These are phyloP conservation scores for Tothia fuscella DNA, from an alignment of 2,329 filamentous ascomycete genomes.

Conservation along the genomic window DNA sequence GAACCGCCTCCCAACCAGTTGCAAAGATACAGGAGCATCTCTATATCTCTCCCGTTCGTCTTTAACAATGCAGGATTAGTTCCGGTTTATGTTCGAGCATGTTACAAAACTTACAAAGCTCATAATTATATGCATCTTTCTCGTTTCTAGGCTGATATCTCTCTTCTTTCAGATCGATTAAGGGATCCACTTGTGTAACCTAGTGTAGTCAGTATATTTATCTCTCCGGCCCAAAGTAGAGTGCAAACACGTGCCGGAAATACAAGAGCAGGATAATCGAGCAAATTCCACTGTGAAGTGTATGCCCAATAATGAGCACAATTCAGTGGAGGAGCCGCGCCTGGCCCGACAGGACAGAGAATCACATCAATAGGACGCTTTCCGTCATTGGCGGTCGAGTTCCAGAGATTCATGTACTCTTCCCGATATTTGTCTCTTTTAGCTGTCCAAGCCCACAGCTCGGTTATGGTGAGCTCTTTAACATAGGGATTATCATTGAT, in stretches of 20 bases:
- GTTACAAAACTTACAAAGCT: constrained; percentile 28
- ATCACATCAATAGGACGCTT: constrained; percentile 44
- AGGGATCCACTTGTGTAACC: constrained; percentile 27
- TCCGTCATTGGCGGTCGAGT: constrained; percentile 24
- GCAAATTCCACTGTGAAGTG: constrained; percentile 54
- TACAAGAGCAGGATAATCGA: constrained; percentile 52
- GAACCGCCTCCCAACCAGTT: constrained; percentile 41
- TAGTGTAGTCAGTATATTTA: constrained; percentile 1
- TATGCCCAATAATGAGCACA: constrained; percentile 51
- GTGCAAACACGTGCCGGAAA: constrained; percentile 44
- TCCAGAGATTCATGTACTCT: constrained; percentile 36
- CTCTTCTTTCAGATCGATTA: constrained; percentile 27
- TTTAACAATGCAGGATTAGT: constrained; percentile 11
- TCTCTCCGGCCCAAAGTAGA: background rate
- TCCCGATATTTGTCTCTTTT: constrained; percentile 33
- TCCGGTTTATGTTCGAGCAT: too few relatives aligned
- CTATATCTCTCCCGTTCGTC: constrained; percentile 35
- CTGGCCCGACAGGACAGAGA: constrained; percentile 46
- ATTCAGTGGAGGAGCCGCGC: constrained; percentile 42
- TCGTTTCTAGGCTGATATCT: constrained; percentile 30
- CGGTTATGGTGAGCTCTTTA: constrained; percentile 28
- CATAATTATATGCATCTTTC: constrained; percentile 36
- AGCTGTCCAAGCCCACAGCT: constrained; percentile 30
- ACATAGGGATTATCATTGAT: constrained; percentile 42
- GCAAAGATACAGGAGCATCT: constrained; percentile 40